A percentile compares a stretch with the other conserved stretches of the same genome.
phyloP scores from a whole-genome alignment of 805 yeast genomes.

The Candida endomychidarum region DNA sequence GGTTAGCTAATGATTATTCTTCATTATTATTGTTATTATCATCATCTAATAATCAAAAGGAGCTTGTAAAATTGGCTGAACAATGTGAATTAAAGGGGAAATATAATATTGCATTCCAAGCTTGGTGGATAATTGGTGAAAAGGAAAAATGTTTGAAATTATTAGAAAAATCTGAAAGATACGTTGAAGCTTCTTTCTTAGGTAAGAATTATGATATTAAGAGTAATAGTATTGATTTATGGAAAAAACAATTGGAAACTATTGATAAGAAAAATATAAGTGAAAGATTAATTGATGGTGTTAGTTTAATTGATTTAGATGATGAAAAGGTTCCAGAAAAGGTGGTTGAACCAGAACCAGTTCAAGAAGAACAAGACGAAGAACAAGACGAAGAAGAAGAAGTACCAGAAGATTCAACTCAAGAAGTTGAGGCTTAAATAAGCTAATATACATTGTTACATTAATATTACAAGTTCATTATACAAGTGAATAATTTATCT shows the following conservation, averaged over 20 bases:
- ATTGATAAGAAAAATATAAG: slow-evolving; percentile 59
- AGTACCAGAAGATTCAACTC: slow-evolving; percentile 9
- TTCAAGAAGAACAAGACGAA: slow-evolving; percentile 9
- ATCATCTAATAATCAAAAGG: slow-evolving; percentile 68
- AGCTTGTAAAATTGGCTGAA: slow-evolving; percentile 62
- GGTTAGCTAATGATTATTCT: slow-evolving; percentile 76
- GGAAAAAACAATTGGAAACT: slow-evolving; percentile 62
- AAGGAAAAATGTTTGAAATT: slow-evolving; percentile 60
- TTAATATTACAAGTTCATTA: too few species aligned
- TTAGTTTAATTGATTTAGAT: slow-evolving; percentile 14
- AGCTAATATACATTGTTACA: slow-evolving; percentile 16
- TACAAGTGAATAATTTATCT: too few species aligned
- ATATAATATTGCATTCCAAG: slow-evolving; percentile 87
- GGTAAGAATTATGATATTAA: slow-evolving; percentile 63
- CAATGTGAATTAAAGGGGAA: slow-evolving; percentile 72
- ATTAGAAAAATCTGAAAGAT: slow-evolving; percentile 65
- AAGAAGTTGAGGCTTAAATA: slow-evolving; percentile 3
- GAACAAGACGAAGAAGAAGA: slow-evolving; percentile 23
- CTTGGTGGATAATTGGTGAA: slow-evolving; percentile 85
- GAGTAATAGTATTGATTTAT: slow-evolving; percentile 50
- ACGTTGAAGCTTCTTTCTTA: slow-evolving; percentile 82
- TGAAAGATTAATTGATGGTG: slow-evolving; percentile 53
- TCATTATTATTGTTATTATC: slow-evolving; percentile 81
- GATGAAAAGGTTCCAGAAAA: slow-evolving; percentile 2
- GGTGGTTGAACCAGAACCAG: slow-evolving; percentile 13